Evolutionary conservation across 208 protist genomes (phyloP).

Genomic region (Paratrypanosoma confusum): DNA sequence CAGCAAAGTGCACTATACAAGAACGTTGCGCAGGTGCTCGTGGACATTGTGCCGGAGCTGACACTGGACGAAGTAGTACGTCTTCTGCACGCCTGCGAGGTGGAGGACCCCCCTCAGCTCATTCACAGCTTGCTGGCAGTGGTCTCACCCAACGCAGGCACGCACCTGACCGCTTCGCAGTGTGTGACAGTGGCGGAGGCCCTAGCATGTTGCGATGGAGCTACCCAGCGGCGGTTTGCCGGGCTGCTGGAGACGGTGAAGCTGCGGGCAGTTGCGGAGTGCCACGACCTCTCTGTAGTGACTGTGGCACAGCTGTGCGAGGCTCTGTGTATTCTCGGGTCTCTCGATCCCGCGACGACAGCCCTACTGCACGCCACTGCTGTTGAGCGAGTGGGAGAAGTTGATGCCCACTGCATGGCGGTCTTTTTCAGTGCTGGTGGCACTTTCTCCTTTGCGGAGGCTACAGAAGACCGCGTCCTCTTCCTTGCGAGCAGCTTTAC

Average conservation of each 20-base stretch:
- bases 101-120: constrained; percentile 26
- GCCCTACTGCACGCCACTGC: constrained; percentile 24
- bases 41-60: constrained; percentile 38
- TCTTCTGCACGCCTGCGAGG: constrained; percentile 39
- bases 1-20: constrained; percentile 35
- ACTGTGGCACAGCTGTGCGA: constrained; percentile 67
- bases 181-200: constrained; percentile 50
- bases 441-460: constrained; percentile 27
- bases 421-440: constrained; percentile 51
- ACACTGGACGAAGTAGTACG: constrained; percentile 65
- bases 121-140: constrained; percentile 28
- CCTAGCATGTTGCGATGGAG: constrained; percentile 15
- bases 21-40: constrained; percentile 28
- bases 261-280: constrained; percentile 7
- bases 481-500: constrained; percentile 77
- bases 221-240: constrained; percentile 8
- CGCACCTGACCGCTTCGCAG: constrained; percentile 25
- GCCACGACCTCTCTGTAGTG: constrained; percentile 36
- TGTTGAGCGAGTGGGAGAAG: constrained; percentile 15
- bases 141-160: constrained; percentile 24
- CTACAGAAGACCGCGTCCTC: constrained; percentile 46
- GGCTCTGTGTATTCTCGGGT: constrained; percentile 11
- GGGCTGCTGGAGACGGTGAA: constrained; percentile 12
- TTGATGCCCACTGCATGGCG: constrained; percentile 53
- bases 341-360: constrained; percentile 14